Conservation (phyloP, 202 grass and related monocot genomes). For the Bolboschoenoplectus hybrid region DNA sequence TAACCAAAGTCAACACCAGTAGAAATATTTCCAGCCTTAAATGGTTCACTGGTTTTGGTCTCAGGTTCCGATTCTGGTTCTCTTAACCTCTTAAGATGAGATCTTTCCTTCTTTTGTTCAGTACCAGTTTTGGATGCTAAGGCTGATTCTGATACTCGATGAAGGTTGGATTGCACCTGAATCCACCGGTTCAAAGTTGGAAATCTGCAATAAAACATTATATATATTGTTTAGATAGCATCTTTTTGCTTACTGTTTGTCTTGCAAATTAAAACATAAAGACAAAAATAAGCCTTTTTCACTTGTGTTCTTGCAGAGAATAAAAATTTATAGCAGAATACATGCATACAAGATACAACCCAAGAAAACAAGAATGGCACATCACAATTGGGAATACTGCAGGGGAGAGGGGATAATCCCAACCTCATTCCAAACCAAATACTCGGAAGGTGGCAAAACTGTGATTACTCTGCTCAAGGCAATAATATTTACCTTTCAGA, state of each 20-base stretch:
- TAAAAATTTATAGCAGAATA: neutral
- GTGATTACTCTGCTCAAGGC: neutral
- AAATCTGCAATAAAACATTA: slow-evolving; percentile 54
- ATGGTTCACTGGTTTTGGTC: slow-evolving; percentile 58
- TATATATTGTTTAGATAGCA: neutral
- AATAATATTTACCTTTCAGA: slow-evolving; percentile 75
- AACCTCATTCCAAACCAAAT: neutral
- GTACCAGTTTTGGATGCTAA: slow-evolving; percentile 54
- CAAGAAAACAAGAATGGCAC: neutral
- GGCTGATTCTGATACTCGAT: slow-evolving; percentile 74
- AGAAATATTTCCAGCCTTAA: slow-evolving; percentile 41
- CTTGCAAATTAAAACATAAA: slow-evolving; percentile 37
- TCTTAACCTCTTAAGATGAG: slow-evolving; percentile 64
- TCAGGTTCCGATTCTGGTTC: slow-evolving; percentile 82
- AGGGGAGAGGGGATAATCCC: neutral
- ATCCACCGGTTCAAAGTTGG: slow-evolving; percentile 96
- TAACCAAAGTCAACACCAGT: slow-evolving; percentile 26
- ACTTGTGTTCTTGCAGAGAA: neutral
- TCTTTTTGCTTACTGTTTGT: slow-evolving; percentile 11
- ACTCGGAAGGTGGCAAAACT: neutral
- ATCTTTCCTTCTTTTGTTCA: slow-evolving; percentile 65
- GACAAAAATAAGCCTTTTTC: slow-evolving; percentile 34
- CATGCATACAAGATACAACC: neutral
- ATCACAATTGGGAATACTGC: neutral
- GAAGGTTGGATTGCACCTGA: slow-evolving; percentile 99